Evolutionary conservation across 2,329 filamentous ascomycete genomes (phyloP), one percentile per base, ranked within the genome.

Genomic region (Talaromyces sp.): DNA sequence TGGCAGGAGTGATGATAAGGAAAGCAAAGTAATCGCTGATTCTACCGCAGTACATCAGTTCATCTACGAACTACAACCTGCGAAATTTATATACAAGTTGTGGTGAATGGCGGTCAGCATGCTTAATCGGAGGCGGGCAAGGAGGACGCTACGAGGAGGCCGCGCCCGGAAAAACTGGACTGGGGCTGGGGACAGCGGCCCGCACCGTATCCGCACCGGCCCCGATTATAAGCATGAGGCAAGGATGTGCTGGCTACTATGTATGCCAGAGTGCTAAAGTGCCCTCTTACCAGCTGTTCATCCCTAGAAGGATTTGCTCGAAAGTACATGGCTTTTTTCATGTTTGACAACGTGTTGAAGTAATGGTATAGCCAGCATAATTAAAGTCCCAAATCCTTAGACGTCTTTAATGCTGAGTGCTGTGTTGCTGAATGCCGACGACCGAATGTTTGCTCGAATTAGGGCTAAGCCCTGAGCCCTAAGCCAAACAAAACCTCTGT

Each of bases 81-180:
- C 46, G 25, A 50, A 28, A 50, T 50, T 50, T 50, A 50, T 50
- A 50, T 50, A 31, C 46, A 50, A 31, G 25, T 31, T 50, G 46
- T 16, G 14, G 46, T 50, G 14, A 31, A 50, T 31, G 23, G 46
- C 46, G 46, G 46, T 31, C 46, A 50, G 21, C 25, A 31, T 50
- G 46, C 46, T 31, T 50, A 31, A 50, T 50, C 46, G 46, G 46
- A n/a, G 46, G 46, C 46, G 46, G 46, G 46, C 46, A 50, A 31
- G 14, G 25, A 50, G 46, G 23, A 31, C 25, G 25, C 46, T n/a
- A n/a, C 25, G 31, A 14, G 12, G 21, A 16, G 14, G 23, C 44
- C 44, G 44, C 44, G 44, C 44, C 44, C 23, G 23, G 12, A 28
- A 14, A 23, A 28, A 28, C 5, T 28, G 44, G 21, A 46, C 44